Percentiles rank a stretch among this genome's conserved stretches.
Conservation (phyloP, 2,329 filamentous ascomycete genomes). For the Tolypocladium endophyticum region DNA sequence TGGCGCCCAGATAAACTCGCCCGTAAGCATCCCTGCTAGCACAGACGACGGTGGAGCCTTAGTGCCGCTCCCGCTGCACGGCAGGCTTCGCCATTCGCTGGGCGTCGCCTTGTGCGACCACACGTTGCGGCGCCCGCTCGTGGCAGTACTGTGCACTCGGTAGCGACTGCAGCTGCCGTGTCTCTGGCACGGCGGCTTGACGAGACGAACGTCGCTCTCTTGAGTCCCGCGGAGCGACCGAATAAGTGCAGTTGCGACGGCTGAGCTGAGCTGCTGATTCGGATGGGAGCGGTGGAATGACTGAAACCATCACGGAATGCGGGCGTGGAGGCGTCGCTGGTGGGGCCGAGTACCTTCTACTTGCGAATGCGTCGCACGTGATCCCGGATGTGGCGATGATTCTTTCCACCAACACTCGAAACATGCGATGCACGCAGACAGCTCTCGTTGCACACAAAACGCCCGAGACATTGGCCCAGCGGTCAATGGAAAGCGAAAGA, state of each 20-base stretch:
- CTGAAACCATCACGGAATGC: background rate
- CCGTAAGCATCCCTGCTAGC: background rate
- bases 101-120: background rate
- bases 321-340: background rate
- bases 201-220: background rate
- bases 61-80: background rate
- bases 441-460: background rate
- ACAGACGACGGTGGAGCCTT: background rate
- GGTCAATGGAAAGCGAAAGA: background rate
- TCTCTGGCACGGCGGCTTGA: background rate
- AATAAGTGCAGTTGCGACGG: background rate
- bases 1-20: conserved; percentile 2
- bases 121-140: background rate
- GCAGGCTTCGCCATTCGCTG: background rate
- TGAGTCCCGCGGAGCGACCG: background rate
- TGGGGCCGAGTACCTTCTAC: background rate
- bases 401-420: background rate
- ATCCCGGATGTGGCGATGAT: background rate
- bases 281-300: background rate
- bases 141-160: background rate
- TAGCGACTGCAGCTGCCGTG: background rate
- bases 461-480: background rate
- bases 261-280: background rate
- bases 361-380: background rate
- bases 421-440: background rate